Evolutionary conservation across 2,329 filamentous ascomycete species (phyloP), one percentile per base, ranked within the genome.

Genomic region (Cadophora sp.): DNA sequence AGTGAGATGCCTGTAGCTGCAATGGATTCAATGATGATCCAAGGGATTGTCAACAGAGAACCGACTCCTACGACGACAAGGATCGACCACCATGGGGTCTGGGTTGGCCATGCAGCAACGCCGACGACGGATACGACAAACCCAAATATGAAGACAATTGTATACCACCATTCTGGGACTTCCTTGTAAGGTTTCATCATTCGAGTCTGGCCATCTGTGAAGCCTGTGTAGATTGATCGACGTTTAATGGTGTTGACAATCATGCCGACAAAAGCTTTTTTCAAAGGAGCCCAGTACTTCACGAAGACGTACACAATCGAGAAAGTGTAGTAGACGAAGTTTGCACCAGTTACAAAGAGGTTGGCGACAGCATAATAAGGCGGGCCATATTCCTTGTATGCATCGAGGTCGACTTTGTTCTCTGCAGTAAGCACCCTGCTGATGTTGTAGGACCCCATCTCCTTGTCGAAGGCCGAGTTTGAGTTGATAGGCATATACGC

Each of bases 101-200:
- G 76, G 1, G 82, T 83, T 0, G 78, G 77, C 64, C 79, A 84
- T 2, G 76, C 81, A 3, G 80, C 74, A 1, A 78, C 73, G 1
- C 79, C 76, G 11, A 80, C 79, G 0, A 84, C 74, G 1, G 76
- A 78, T 0, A 84, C 73, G 2, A 72, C 79, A 11, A 82, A 71
- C 75, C 83, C 82, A 58, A 76, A 48, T 1, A 81, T 43, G 8
- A 79, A 75, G 7, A 83, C 70, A 1, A 67, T 71, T 0, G 68
- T 73, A 64, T 84, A 66, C 86, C 86, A 88, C 84, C 84, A 88
- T 39, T 84, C 76, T 0, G 86, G 86, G 0, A 82, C 83, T 53
- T 84, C 78, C 68, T 82, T 81, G 74, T 87, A 89, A 60, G 81
- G 82, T 36, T 78, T 73, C 85, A 89, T 88, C 50, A 89, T 79